A percentile compares a stretch with the other conserved stretches of the same genome.
Conservation (phyloP, 495 filamentous ascomycete genomes). For the Podospora sp. region DNA sequence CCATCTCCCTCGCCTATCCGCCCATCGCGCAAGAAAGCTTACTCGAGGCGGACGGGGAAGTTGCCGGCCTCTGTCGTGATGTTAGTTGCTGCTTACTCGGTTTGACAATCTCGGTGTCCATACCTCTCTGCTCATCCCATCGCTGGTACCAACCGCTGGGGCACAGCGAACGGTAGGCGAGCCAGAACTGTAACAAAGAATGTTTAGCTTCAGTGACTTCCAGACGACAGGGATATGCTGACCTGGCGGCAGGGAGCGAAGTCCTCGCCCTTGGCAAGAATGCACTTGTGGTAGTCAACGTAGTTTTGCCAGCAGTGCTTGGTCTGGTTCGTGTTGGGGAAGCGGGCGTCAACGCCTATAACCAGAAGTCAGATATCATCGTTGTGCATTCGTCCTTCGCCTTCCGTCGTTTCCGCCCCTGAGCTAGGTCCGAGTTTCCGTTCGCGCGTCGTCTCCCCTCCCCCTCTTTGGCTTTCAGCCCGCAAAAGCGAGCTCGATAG, state of each 20-base stretch:
- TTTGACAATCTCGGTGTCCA: conserved; percentile 33
- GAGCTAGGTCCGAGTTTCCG: not conserved
- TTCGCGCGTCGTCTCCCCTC: not conserved
- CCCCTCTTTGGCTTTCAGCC: not conserved
- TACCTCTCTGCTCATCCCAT: conserved; percentile 98
- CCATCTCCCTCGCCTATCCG: conserved; percentile 12
- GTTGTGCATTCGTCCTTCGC: not conserved
- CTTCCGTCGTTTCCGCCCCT: not conserved
- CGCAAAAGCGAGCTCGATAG: conserved; percentile 8
- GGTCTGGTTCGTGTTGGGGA: conserved; percentile 96
- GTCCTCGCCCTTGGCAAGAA: conserved; percentile 97
- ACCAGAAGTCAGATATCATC: conserved; percentile 11
- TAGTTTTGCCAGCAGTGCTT: conserved; percentile 99
- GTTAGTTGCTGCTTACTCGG: conserved; percentile 26
- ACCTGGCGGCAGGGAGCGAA: conserved; percentile 98
- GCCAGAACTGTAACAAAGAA: conserved; percentile 69
- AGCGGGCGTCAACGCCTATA: conserved; percentile 95
- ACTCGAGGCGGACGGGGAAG: conserved; percentile 77
- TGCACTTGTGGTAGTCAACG: conserved; percentile 99
- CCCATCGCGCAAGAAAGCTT: conserved; percentile 15
- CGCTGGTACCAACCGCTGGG: conserved; percentile 90
- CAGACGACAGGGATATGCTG: conserved; percentile 31
- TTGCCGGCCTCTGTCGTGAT: conserved; percentile 74
- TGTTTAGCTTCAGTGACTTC: conserved; percentile 14
- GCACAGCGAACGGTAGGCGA: conserved; percentile 95